Evolutionary conservation across 768 basidiomycete genomes (phyloP).

Genomic region (Collybia mongolica): DNA sequence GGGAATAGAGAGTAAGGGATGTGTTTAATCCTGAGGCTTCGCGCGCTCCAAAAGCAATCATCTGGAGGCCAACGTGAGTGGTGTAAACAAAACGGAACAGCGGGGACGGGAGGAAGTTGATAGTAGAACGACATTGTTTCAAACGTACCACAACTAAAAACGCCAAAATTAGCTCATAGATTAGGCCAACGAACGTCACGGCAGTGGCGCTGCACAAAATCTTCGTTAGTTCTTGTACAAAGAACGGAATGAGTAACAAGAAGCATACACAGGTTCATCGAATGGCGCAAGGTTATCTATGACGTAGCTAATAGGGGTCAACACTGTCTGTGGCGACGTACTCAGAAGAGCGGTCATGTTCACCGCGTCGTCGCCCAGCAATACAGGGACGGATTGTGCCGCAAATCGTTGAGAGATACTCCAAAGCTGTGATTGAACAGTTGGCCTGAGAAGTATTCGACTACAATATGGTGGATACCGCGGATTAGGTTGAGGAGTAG

Average conservation of each 20-base stretch:
- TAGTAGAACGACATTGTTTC: too few relatives aligned
- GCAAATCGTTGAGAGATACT: conserved; percentile 29
- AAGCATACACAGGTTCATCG: conserved; percentile 41
- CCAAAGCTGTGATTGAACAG: conserved; percentile 32
- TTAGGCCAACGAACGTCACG: conserved; percentile 35
- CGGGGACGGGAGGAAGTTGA: too few relatives aligned
- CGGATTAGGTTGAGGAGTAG: too few relatives aligned
- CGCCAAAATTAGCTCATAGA: conserved; percentile 27
- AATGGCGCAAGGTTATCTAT: conserved; percentile 45
- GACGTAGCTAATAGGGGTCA: conserved; percentile 19
- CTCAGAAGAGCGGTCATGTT: conserved; percentile 34
- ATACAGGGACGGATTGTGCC: conserved; percentile 16
- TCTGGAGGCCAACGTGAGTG: conserved; percentile 13
- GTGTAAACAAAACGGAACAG: neutral
- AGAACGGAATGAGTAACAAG: neutral
- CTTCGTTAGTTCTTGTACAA: neutral
- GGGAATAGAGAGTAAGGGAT: conserved; percentile 27
- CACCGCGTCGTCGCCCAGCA: conserved; percentile 9
- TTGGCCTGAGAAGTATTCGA: too few relatives aligned
- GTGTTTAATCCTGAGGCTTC: conserved; percentile 32
- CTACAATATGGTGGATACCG: too few relatives aligned
- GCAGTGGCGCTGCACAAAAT: conserved; percentile 29
- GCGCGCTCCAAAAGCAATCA: conserved; percentile 36
- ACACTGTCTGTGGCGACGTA: conserved; percentile 40
- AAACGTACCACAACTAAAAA: conserved; percentile 25